phyloP scores from a whole-genome alignment of 1,284 basidiomycete genomes.

The Moesziomyces antarcticus region DNA sequence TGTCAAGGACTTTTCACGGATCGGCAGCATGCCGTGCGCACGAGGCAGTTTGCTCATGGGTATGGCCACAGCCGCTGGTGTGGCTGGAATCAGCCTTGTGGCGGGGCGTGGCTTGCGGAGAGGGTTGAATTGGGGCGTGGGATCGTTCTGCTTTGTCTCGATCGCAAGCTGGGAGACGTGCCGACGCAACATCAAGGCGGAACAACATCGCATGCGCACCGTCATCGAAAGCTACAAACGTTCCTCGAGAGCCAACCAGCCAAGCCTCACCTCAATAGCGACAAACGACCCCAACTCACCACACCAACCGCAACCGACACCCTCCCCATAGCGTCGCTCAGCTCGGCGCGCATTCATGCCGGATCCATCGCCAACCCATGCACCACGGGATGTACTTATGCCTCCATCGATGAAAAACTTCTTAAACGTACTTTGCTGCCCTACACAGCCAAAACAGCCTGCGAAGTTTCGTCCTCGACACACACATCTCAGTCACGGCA shows the following conservation, averaged over 20 bases:
- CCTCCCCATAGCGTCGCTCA: background rate
- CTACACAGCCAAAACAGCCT: too few relatives aligned
- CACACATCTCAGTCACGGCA: too few relatives aligned
- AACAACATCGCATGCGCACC: constrained; percentile 44
- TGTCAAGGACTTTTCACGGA: constrained; percentile 28
- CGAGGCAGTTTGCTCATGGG: constrained; percentile 39
- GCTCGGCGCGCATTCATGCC: background rate
- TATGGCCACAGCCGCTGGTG: constrained; percentile 52
- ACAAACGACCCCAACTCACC: background rate
- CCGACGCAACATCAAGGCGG: constrained; percentile 40
- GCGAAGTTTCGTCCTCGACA: too few relatives aligned
- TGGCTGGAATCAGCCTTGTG: constrained; percentile 42
- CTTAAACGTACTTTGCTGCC: too few relatives aligned
- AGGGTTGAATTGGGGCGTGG: constrained; percentile 56
- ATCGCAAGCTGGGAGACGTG: constrained; percentile 49
- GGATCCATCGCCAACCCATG: too few relatives aligned
- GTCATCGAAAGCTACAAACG: constrained; percentile 45
- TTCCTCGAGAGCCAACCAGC: constrained; percentile 3
- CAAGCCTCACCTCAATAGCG: constrained; percentile 9
- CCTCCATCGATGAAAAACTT: too few relatives aligned
- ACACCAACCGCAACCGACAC: background rate
- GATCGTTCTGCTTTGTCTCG: constrained; percentile 45
- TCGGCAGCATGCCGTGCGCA: constrained; percentile 45
- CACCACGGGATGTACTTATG: too few relatives aligned
- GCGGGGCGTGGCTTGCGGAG: constrained; percentile 43